Base-by-base conservation (phyloP, 352 stramenopile species). In the Pythium dissimile region DNA sequence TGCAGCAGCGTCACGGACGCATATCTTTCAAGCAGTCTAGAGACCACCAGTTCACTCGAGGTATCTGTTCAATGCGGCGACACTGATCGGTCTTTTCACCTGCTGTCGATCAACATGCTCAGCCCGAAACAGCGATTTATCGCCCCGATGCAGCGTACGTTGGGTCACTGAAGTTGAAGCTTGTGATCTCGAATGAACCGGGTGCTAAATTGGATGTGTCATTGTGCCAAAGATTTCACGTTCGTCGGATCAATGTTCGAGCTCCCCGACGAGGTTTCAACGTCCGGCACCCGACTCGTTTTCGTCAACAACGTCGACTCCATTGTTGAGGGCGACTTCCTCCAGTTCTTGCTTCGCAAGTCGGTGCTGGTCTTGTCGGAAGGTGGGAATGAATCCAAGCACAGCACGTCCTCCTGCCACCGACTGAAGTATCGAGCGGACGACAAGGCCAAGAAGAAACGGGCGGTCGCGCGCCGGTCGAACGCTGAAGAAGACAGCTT, bases 11-110 rank as follows among this genome's bases (percentile, higher is more conserved):
- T 11, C 21, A n/a, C n/a, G n/a, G n/a, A n/a, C n/a, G n/a, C n/a
- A n/a, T n/a, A n/a, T n/a, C n/a, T n/a, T n/a, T n/a, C n/a, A n/a
- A n/a, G n/a, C n/a, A n/a, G n/a, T n/a, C n/a, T n/a, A n/a, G n/a
- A n/a, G n/a, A n/a, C n/a, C n/a, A n/a, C n/a, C n/a, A n/a, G n/a
- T n/a, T n/a, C n/a, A 31, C 18, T 27, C 34, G 64, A 38, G 43
- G 21, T 85, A 0, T 66, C 63, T 10, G 67, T 90, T 12, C 64
- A 66, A 11, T 88, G 80, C 54, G 62, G 59, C 2, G 72, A 88
- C 44, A 37, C 35, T 12, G 65, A 75, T 5, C 63, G 67, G 2
- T 86, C 72, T 11, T 83, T 82, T 44, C 83, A 78, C 44, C 44
- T 90, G 31, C 41, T 90, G 4, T 65, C 54, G 8, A 73, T 89